Evolutionary conservation across 1,284 basidiomycete species (phyloP).

Genomic region (Cryptococcus sp.): DNA sequence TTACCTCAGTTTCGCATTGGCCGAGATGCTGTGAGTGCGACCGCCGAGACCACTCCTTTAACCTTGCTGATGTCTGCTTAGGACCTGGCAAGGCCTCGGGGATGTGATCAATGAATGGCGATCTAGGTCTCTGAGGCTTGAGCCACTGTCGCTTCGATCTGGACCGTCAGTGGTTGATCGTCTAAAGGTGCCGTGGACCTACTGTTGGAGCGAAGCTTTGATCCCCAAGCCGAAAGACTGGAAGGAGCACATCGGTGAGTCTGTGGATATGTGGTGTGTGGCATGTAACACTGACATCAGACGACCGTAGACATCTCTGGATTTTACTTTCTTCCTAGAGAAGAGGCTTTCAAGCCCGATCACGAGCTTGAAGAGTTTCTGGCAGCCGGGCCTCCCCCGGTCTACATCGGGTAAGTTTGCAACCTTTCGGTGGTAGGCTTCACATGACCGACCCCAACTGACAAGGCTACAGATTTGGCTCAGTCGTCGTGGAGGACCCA

Average conservation of each 20-base stretch:
- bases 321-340: conserved; percentile 61
- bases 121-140: conserved; percentile 55
- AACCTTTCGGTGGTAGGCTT: not conserved
- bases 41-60: not conserved
- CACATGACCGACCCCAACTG: not conserved
- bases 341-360: conserved; percentile 54
- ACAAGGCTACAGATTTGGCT: conserved; percentile 57
- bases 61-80: conserved; percentile 1
- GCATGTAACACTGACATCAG: not conserved
- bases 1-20: conserved; percentile 58
- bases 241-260: conserved; percentile 60
- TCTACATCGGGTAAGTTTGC: conserved; percentile 58
- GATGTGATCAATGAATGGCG: conserved; percentile 63
- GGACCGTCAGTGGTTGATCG: conserved; percentile 60
- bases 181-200: conserved; percentile 65
- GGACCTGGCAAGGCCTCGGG: conserved; percentile 52
- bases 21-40: conserved; percentile 52
- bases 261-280: too few species aligned
- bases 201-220: conserved; percentile 63
- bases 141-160: conserved; percentile 53
- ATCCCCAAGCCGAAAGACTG: conserved; percentile 65
- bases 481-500: conserved; percentile 62
- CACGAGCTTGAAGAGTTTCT: conserved; percentile 56
- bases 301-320: conserved; percentile 58
- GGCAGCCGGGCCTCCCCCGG: conserved; percentile 56